These are phyloP conservation scores for Lactarius hengduanensis DNA, from an alignment of 768 basidiomycete genomes.

Conservation along the genomic window DNA sequence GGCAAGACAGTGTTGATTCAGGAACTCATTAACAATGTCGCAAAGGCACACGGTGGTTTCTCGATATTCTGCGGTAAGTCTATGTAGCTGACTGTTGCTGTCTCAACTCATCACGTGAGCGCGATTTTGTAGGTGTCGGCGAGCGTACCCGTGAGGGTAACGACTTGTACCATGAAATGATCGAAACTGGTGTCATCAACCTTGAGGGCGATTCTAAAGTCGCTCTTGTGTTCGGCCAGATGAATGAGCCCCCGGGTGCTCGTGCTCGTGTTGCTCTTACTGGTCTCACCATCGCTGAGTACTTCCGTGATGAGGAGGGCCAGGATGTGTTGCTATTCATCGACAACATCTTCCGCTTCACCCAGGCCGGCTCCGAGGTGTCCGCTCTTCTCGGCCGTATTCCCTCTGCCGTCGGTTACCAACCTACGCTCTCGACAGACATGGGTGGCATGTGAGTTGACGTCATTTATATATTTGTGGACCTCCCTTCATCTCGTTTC, in stretches of 20 bases:
- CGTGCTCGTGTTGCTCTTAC: slow-evolving; percentile 99
- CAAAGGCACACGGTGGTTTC: slow-evolving; percentile 99
- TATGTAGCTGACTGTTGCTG: slow-evolving; percentile 7
- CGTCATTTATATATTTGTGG: slow-evolving; percentile 17
- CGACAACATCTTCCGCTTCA: slow-evolving; percentile 99
- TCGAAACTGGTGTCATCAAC: slow-evolving; percentile 99
- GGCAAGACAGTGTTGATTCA: slow-evolving; percentile 99
- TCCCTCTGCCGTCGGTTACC: slow-evolving; percentile 99
- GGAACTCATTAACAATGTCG: slow-evolving; percentile 99
- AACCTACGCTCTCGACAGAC: slow-evolving; percentile 98
- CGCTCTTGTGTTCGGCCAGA: slow-evolving; percentile 99
- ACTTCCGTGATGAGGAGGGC: slow-evolving; percentile 99
- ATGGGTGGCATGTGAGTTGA: slow-evolving; percentile 96
- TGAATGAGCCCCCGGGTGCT: slow-evolving; percentile 99
- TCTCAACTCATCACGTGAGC: slow-evolving; percentile 11
- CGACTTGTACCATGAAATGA: slow-evolving; percentile 99
- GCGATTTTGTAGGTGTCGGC: slow-evolving; percentile 74
- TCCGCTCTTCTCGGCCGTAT: slow-evolving; percentile 99
- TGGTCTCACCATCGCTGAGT: slow-evolving; percentile 98
- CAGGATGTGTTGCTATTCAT: slow-evolving; percentile 99
- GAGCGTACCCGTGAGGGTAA: slow-evolving; percentile 99
- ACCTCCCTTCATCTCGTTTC: slow-evolving; percentile 6
- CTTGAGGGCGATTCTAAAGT: slow-evolving; percentile 99
- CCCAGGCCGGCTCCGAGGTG: slow-evolving; percentile 99
- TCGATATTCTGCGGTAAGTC: slow-evolving; percentile 91